Evolutionary conservation across 805 yeast species (phyloP).

Genomic region (Tetrapisispora nanseiensis): DNA sequence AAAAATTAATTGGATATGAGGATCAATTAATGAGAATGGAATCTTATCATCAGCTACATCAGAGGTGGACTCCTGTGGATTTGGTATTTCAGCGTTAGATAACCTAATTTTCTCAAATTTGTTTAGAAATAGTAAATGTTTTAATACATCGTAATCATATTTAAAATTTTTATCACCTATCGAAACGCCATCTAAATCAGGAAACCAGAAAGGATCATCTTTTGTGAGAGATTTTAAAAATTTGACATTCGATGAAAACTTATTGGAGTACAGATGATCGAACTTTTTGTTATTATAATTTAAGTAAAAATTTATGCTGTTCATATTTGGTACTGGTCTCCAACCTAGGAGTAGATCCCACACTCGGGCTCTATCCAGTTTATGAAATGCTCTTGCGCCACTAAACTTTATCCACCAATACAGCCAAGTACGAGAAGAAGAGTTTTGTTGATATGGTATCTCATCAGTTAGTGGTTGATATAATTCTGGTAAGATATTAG

Average conservation of each 20-base stretch:
- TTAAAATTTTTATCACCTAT: constrained; percentile 19
- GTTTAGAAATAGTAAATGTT: constrained; percentile 20
- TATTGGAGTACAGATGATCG: constrained; percentile 18
- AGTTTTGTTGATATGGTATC: constrained; percentile 49
- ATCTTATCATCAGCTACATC: constrained; percentile 6
- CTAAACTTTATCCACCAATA: constrained; percentile 92
- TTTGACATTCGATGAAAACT: background rate
- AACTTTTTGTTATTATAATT: constrained; percentile 26
- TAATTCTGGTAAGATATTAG: constrained; percentile 64
- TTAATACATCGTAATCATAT: constrained; percentile 23
- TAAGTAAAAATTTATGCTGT: constrained; percentile 27
- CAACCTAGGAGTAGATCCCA: constrained; percentile 87
- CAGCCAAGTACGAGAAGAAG: constrained; percentile 59
- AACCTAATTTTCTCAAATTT: constrained; percentile 8
- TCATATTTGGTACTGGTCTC: constrained; percentile 36
- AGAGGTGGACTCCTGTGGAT: background rate
- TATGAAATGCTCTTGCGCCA: constrained; percentile 78
- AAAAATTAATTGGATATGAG: constrained; percentile 68
- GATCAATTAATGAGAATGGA: constrained; percentile 46
- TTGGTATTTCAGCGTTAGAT: constrained; percentile 1
- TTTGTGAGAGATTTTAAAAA: constrained; percentile 9
- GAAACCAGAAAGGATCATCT: constrained; percentile 31
- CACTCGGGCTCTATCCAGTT: constrained; percentile 71
- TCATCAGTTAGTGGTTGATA: constrained; percentile 72
- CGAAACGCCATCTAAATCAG: constrained; percentile 24